A percentile compares a stretch with the other conserved stretches of the same genome.
Conservation (phyloP, 257 asterid genomes). For the Nicotiana tomentosiformis region DNA sequence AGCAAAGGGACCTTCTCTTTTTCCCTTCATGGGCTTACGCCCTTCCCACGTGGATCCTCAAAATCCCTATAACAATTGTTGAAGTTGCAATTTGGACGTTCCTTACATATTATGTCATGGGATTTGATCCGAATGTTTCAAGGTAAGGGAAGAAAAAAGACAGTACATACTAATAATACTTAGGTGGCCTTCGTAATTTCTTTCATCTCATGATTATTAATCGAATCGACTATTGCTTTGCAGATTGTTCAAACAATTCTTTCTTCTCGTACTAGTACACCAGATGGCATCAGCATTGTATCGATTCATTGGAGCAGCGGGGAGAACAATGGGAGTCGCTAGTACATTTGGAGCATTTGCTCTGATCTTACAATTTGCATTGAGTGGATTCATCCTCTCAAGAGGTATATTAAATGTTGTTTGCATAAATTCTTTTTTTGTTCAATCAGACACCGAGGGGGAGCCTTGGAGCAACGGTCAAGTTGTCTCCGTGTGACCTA, state of each 20-base stretch:
- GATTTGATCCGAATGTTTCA: conserved; percentile 52
- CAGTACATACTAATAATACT: neutral
- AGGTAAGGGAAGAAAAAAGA: conserved; percentile 27
- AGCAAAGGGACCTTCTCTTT: conserved; percentile 60
- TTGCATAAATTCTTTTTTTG: neutral
- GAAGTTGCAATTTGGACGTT: conserved; percentile 47
- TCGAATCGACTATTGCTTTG: conserved; percentile 1
- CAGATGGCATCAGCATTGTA: conserved; percentile 52
- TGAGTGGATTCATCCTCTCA: conserved; percentile 62
- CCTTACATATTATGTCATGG: conserved; percentile 56
- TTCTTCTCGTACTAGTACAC: conserved; percentile 34
- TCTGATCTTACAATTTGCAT: conserved; percentile 38
- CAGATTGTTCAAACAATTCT: conserved; percentile 56
- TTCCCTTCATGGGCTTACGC: conserved; percentile 73
- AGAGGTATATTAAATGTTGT: conserved; percentile 33
- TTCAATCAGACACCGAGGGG: neutral
- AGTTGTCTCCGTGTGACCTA: no score
- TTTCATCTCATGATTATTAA: neutral
- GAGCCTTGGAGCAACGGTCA: no score
- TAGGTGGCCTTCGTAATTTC: neutral
- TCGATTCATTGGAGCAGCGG: conserved; percentile 46
- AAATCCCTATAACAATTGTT: conserved; percentile 41
- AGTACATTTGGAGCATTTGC: conserved; percentile 58
- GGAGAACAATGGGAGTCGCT: conserved; percentile 58
- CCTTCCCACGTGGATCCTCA: conserved; percentile 55